phyloP scores from a whole-genome alignment of 1,139 yeast genomes.

The Saccharomyces hybrid region DNA sequence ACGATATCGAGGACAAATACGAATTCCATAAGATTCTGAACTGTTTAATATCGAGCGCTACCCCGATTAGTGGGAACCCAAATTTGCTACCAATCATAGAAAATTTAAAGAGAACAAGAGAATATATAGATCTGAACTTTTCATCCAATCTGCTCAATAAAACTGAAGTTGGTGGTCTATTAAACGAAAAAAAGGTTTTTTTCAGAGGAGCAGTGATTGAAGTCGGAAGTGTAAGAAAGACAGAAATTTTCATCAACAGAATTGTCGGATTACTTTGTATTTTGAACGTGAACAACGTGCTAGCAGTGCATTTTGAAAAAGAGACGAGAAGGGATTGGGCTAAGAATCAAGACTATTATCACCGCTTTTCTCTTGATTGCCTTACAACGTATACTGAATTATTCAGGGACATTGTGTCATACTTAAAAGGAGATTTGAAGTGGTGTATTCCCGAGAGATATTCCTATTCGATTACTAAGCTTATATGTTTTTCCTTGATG shows the following conservation, averaged over 20 bases:
- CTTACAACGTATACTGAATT: conserved; percentile 7
- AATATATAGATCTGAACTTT: conserved; percentile 1
- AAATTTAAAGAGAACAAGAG: conserved; percentile 7
- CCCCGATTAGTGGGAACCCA: conserved; percentile 4
- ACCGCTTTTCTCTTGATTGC: conserved; percentile 8
- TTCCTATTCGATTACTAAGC: conserved; percentile 12
- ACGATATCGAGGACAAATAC: conserved; percentile 13
- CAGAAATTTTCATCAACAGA: conserved; percentile 11
- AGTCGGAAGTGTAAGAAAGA: conserved; percentile 7
- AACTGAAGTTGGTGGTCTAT: not conserved
- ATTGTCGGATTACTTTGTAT: conserved; percentile 9
- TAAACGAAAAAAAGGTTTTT: not conserved
- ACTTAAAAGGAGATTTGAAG: conserved; percentile 7
- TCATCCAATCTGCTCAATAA: not conserved
- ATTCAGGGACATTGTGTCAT: conserved; percentile 4
- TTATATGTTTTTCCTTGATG: conserved; percentile 8
- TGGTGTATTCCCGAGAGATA: conserved; percentile 4
- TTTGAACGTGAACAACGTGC: conserved; percentile 7
- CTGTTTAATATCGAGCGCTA: conserved; percentile 9
- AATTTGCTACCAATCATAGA: conserved; percentile 7
- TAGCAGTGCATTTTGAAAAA: conserved; percentile 15
- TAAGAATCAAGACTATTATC: conserved; percentile 9
- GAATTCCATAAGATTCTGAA: conserved; percentile 12
- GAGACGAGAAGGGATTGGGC: conserved; percentile 5
- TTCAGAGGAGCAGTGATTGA: conserved; percentile 3